Evolutionary conservation across 2,329 filamentous ascomycete genomes (phyloP), one percentile per base, ranked within the genome.

Genomic region (Arthrobotrys pseudoclavata): DNA sequence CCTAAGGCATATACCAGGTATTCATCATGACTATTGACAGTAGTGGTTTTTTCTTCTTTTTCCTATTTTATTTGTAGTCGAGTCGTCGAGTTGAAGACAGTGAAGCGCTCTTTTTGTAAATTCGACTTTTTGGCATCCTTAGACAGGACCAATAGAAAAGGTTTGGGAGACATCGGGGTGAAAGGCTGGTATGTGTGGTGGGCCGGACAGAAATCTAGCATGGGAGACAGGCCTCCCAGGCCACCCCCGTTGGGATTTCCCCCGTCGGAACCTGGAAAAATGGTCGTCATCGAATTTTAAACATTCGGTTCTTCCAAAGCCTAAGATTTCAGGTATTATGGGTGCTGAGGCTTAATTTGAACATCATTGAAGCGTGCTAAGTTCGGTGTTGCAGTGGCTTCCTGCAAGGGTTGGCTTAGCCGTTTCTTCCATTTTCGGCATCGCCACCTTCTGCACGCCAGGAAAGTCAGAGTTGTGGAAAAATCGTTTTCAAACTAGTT

Each of bases 141-240:
- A 12, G 34, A 18, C 5, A 34, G 10, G 24, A 15, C 69, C 69
- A 72, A 72, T 72, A 15, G 26, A 26, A 48, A 22, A n/a, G 34
- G 40, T 45, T 60, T 37, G 31, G 48, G 29, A 50, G 26, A 48
- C n/a, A 69, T 42, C 10, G n/a, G 60, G 57, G 47, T 55, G 48
- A 71, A 57, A 31, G 57, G 50, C 40, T 64, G 40, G 13, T 9
- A 12, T 22, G 22, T 47, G 34, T 42, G 42, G 55, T 62, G 55
- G 68, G 60, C 50, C 47, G 47, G 69, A 18, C 47, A 42, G 47
- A 53, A 57, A 31, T 50, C 48, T 45, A 34, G 40, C 60, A 66
- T 64, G 69, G 57, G 57, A 60, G 26, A 55, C 68, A 64, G 61
- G 68, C 61, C 69, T 42, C 37, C 18, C 69, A 72, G 69, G 69